Evolutionary conservation across 805 yeast species (phyloP).

Genomic region (Teunomyces aglyptinius): DNA sequence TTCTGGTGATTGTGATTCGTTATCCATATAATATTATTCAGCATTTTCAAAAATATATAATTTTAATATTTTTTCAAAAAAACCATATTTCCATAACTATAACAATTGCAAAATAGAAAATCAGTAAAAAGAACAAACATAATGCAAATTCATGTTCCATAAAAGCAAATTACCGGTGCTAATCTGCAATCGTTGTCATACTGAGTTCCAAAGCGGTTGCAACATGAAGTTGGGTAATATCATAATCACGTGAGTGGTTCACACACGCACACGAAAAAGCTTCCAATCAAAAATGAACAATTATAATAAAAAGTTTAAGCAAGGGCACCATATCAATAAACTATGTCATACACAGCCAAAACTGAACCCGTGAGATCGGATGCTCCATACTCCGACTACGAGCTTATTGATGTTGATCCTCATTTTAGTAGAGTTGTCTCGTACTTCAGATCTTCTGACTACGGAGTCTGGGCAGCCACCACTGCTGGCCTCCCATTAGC

Average conservation of each 20-base stretch:
- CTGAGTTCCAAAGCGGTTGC: neutral
- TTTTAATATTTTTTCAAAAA: too few relatives aligned
- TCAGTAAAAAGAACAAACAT: neutral
- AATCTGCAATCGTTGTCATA: neutral
- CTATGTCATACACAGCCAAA: constrained; percentile 39
- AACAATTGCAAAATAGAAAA: neutral
- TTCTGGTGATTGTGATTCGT: too few relatives aligned
- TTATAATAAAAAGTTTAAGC: constrained; percentile 2
- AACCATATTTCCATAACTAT: too few relatives aligned
- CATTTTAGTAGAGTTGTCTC: constrained; percentile 67
- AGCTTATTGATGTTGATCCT: constrained; percentile 75
- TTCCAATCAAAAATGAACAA: constrained; percentile 5
- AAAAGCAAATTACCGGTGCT: too few relatives aligned
- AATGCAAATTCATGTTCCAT: neutral
- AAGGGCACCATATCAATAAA: constrained; percentile 6
- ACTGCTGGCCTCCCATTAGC: constrained; percentile 44
- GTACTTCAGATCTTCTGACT: constrained; percentile 70
- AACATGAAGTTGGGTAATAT: neutral
- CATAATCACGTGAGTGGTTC: constrained; percentile 1
- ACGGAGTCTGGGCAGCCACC: constrained; percentile 44
- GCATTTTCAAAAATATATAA: too few relatives aligned
- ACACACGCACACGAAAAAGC: constrained; percentile 4
- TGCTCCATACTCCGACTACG: constrained; percentile 38
- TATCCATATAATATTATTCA: too few relatives aligned
- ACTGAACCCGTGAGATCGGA: constrained; percentile 42